phyloP scores from a whole-genome alignment of 1,284 basidiomycete species.

The Heterobasidion irregulare region DNA sequence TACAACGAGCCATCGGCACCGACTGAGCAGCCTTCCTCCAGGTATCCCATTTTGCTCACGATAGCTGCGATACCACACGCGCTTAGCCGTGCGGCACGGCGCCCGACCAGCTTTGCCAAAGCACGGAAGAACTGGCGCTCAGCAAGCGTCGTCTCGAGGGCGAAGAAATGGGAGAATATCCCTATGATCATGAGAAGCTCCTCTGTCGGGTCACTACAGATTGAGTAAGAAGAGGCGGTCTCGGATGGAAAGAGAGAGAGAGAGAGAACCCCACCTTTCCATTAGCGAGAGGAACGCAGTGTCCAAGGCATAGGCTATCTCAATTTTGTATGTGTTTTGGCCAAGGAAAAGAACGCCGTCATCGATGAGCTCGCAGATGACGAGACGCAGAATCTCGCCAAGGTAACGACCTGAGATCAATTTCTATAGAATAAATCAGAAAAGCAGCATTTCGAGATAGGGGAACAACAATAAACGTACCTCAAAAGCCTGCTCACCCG shows the following conservation, averaged over 20 bases:
- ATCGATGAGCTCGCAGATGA: slow-evolving; percentile 94
- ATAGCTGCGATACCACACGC: slow-evolving; percentile 94
- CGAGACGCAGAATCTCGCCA: slow-evolving; percentile 91
- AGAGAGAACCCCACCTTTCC: slow-evolving; percentile 57
- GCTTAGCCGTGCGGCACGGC: slow-evolving; percentile 80
- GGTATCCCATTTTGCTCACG: slow-evolving; percentile 85
- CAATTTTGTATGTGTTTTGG: slow-evolving; percentile 96
- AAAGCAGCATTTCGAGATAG: neutral
- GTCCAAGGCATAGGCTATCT: slow-evolving; percentile 88
- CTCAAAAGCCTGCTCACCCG: slow-evolving; percentile 90
- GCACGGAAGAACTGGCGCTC: slow-evolving; percentile 95
- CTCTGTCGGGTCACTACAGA: slow-evolving; percentile 85
- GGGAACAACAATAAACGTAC: slow-evolving; percentile 25
- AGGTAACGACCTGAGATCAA: slow-evolving; percentile 97
- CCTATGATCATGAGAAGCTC: slow-evolving; percentile 95
- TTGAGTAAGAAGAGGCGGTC: neutral
- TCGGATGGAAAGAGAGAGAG: neutral
- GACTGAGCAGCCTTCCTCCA: slow-evolving; percentile 84
- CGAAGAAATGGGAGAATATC: slow-evolving; percentile 94
- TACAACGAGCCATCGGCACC: slow-evolving; percentile 92
- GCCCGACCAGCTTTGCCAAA: slow-evolving; percentile 84
- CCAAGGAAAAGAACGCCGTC: slow-evolving; percentile 95
- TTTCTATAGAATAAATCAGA: slow-evolving; percentile 52
- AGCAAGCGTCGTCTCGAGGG: slow-evolving; percentile 86
- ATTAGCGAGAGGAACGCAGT: slow-evolving; percentile 96